Base-by-base conservation (phyloP, 176 grass and related monocot genomes). In the Carex myosuroides region DNA sequence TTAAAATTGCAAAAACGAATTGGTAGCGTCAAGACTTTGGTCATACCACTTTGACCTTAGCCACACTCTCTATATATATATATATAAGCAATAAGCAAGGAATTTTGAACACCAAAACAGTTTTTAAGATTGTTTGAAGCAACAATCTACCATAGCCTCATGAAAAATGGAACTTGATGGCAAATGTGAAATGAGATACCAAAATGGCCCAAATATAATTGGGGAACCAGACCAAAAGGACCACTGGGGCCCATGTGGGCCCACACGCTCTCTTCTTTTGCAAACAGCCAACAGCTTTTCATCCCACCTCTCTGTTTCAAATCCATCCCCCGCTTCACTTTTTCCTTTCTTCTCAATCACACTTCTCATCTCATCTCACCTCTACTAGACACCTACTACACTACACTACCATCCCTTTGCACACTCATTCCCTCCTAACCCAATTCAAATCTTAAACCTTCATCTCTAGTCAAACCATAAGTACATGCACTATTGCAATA, bases 361-460 rank as follows among this genome's bases (percentile, higher is more conserved):
- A 66, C 81, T 66, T 69, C 60, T 78, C 73, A 16, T 77, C 50
- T 77, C 73, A 16, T 77, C 50, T 77, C 61, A 55, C 17, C 64
- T 64, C 62, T 6, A n/a, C 17, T 52, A 52, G 16, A 4, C 39
- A 81, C 78, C 55, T 44, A 83, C 22, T 68, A 30, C 13, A 83
- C 22, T 68, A 30, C 13, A 67, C 80, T 68, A 17, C 42, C 46
- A 83, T n/a, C 39, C 35, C 58, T 81, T 60, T 81, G 30, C n/a
- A 81, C 33, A 20, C 41, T 55, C 44, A 69, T 83, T 83, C 81
- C 81, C 81, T 83, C 81, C 81, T 69, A 68, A 69, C 13, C 81
- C 81, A 83, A 65, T 83, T 83, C 81, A 83, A 83, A 83, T 83
- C 81, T 35, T 46, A 68, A 41, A 41, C 18, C 33, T 81, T 81